Evolutionary conservation across 768 basidiomycete genomes (phyloP).

Genomic region (Pleurotus eryngii): DNA sequence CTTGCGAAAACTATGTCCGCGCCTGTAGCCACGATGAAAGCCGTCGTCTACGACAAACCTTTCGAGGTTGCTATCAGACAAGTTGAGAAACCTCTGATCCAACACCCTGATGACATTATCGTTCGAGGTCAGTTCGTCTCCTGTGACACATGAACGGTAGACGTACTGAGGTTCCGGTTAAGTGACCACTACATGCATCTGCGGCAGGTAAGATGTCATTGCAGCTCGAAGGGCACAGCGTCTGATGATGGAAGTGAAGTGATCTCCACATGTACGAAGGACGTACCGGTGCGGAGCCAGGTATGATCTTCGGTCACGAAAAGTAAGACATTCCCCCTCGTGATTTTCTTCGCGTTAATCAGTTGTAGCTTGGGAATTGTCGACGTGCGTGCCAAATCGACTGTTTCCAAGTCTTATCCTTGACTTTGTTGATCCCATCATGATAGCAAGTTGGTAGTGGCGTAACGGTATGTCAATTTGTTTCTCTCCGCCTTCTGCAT

Average conservation of each 20-base stretch:
- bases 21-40: conserved; percentile 35
- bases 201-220: conserved; percentile 35
- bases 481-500: neutral
- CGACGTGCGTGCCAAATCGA: conserved; percentile 25
- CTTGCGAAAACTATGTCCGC: neutral
- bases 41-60: conserved; percentile 50
- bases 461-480: conserved; percentile 31
- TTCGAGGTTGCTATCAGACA: conserved; percentile 44
- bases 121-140: conserved; percentile 34
- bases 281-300: conserved; percentile 45
- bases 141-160: neutral
- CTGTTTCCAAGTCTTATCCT: too few relatives aligned
- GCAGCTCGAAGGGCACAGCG: too few relatives aligned
- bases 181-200: conserved; percentile 52
- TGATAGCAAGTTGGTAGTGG: conserved; percentile 40
- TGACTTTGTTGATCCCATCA: too few relatives aligned
- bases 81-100: conserved; percentile 42
- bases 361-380: conserved; percentile 46
- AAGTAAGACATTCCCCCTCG: conserved; percentile 29
- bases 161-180: neutral
- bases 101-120: conserved; percentile 52
- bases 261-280: conserved; percentile 59
- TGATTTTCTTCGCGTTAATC: neutral
- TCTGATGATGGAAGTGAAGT: conserved; percentile 17
- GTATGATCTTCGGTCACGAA: conserved; percentile 53